Base-by-base conservation (phyloP, 148 eudicot species). In the Persicaria tinctoria region DNA sequence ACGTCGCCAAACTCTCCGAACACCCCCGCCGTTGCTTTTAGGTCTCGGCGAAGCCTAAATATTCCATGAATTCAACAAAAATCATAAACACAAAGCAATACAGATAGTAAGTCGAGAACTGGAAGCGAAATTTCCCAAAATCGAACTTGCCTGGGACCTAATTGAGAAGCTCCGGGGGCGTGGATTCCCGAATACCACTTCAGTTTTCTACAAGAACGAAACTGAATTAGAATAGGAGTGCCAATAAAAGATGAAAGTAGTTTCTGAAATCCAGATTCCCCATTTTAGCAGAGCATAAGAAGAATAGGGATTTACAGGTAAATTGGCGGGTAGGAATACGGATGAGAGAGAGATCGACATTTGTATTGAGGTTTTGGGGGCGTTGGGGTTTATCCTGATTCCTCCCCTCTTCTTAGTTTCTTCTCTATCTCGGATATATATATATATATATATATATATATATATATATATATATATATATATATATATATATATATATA, bases 1-100 rank as follows among this genome's bases (percentile, higher is more conserved):
- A 70, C 98, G 90, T 75, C 98, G 89, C 98, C 98, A 93, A 17
- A 93, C 91, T 66, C 76, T 81, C 77, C 88, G 84, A 9, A 82
- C 46, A 76, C 85, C 74, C 68, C 77, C 76, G 51, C 85, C 86
- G 27, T 59, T 85, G 63, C 77, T 72, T 66, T 73, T 76, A 16
- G 87, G 75, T 46, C 71, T 85, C 45, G 88, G 75, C 46, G 56
- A 55, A n/a, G 51, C 86, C 93, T 91, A 70, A 59, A 71, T 23
- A 50, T 16, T 2, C 14, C 68, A 51, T 51, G 41, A 70, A 12
- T 41, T 12, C n/a, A 55, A 8, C n/a, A 47, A 50, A 44, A 71
- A 47, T 6, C 3, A 0, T 17, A 17, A 48, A 2, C 38, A 14
- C 41, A 1, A 71, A 47, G 1, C 54, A 47, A 71, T 17, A 11